phyloP scores from a whole-genome alignment of 805 yeast species.

The Candida yuanshanica region DNA sequence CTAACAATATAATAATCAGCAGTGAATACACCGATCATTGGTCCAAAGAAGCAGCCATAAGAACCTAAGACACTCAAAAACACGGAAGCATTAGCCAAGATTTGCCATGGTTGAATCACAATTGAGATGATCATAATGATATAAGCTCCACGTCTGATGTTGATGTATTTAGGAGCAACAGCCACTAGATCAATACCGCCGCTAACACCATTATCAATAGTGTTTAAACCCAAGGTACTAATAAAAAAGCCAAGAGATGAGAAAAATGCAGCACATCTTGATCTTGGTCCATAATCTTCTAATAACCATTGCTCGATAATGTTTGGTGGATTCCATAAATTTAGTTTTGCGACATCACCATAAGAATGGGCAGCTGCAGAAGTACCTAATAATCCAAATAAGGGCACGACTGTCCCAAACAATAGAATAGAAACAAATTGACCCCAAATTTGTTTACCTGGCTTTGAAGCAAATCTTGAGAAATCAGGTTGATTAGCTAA shows the following conservation, averaged over 20 bases:
- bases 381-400: slow-evolving; percentile 41
- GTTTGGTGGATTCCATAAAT: slow-evolving; percentile 43
- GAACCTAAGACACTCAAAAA: slow-evolving; percentile 20
- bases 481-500: slow-evolving; percentile 28
- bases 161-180: slow-evolving; percentile 46
- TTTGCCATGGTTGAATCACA: slow-evolving; percentile 71
- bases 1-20: slow-evolving; percentile 33
- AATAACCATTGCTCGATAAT: slow-evolving; percentile 35
- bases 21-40: slow-evolving; percentile 33
- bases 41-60: slow-evolving; percentile 37
- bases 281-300: slow-evolving; percentile 30
- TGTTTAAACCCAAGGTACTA: slow-evolving; percentile 32
- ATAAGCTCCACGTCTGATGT: slow-evolving; percentile 57
- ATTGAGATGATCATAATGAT: slow-evolving; percentile 66
- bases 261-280: slow-evolving; percentile 46
- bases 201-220: slow-evolving; percentile 38
- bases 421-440: slow-evolving; percentile 31
- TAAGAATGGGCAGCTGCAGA: slow-evolving; percentile 36
- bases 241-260: slow-evolving; percentile 28
- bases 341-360: slow-evolving; percentile 25
- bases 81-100: slow-evolving; percentile 22
- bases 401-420: slow-evolving; percentile 38
- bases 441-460: slow-evolving; percentile 35
- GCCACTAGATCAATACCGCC: slow-evolving; percentile 49
- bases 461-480: slow-evolving; percentile 33